These are phyloP conservation scores for Verticillium tricorpus DNA, from an alignment of 2,329 filamentous ascomycete genomes.

Conservation along the genomic window DNA sequence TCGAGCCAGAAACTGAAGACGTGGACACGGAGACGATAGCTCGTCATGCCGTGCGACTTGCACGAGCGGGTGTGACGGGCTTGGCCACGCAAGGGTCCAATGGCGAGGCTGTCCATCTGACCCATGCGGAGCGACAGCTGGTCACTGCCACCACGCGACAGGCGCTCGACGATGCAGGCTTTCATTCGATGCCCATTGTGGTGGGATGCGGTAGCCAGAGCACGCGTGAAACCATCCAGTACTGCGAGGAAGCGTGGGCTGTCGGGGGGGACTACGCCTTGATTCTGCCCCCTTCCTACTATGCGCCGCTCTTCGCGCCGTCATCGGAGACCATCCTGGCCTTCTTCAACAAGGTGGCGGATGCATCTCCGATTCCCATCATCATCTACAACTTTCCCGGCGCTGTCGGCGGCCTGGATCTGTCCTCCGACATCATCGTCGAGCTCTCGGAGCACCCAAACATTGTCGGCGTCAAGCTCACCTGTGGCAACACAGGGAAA, in stretches of 20 bases:
- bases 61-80: conserved; percentile 66
- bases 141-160: conserved; percentile 67
- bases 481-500: conserved; percentile 67
- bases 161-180: conserved; percentile 64
- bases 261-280: conserved; percentile 72
- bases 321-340: conserved; percentile 56
- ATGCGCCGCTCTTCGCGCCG: conserved; percentile 60
- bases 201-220: conserved; percentile 73
- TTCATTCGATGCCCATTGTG: conserved; percentile 63
- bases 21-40: conserved; percentile 59
- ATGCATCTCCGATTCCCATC: conserved; percentile 58
- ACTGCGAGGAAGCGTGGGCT: conserved; percentile 64
- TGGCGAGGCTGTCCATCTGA: conserved; percentile 76
- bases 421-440: conserved; percentile 59
- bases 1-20: conserved; percentile 60
- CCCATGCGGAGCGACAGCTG: conserved; percentile 62
- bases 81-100: conserved; percentile 78
- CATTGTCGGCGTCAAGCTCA: conserved; percentile 65
- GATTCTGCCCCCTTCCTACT: conserved; percentile 73
- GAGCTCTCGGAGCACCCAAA: conserved; percentile 57
- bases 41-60: conserved; percentile 63
- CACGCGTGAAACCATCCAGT: conserved; percentile 65
- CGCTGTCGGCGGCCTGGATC: conserved; percentile 58
- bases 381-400: conserved; percentile 69
- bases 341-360: conserved; percentile 63